A percentile compares a stretch with the other conserved stretches of the same genome.
phyloP scores from a whole-genome alignment of 129 eudicot species.

The Flaveria sonorensis region DNA sequence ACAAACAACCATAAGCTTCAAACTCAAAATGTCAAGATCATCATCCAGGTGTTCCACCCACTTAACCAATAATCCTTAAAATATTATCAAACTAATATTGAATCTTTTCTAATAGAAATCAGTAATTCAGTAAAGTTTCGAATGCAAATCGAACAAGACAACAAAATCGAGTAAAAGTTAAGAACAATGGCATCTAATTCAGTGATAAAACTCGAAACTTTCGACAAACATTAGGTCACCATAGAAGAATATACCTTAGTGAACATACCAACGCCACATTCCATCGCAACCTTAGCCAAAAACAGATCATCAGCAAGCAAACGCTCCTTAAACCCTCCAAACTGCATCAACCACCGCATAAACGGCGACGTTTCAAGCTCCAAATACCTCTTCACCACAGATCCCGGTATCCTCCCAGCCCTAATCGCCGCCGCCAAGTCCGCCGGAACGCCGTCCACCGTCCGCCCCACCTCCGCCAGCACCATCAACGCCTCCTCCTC shows the following conservation, averaged over 20 bases:
- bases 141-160: neutral
- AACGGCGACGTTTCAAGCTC: constrained; percentile 68
- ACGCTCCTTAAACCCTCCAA: constrained; percentile 86
- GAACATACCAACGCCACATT: constrained; percentile 87
- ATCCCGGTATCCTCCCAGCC: constrained; percentile 66
- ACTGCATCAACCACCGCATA: constrained; percentile 64
- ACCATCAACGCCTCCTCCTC: constrained; percentile 68
- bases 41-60: too few relatives aligned
- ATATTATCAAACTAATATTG: neutral
- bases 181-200: too few relatives aligned
- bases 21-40: too few relatives aligned
- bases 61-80: too few relatives aligned
- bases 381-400: constrained; percentile 55
- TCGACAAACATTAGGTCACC: too few relatives aligned
- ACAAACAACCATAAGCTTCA: neutral
- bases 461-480: constrained; percentile 62
- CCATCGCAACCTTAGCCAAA: constrained; percentile 71
- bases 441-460: constrained; percentile 72
- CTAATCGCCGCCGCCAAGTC: constrained; percentile 75
- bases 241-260: constrained; percentile 57
- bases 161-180: neutral
- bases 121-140: too few relatives aligned
- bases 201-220: too few relatives aligned
- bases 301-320: constrained; percentile 95
- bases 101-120: too few relatives aligned